Conservation (phyloP, 768 basidiomycete genomes). For the Mrakia frigida region DNA sequence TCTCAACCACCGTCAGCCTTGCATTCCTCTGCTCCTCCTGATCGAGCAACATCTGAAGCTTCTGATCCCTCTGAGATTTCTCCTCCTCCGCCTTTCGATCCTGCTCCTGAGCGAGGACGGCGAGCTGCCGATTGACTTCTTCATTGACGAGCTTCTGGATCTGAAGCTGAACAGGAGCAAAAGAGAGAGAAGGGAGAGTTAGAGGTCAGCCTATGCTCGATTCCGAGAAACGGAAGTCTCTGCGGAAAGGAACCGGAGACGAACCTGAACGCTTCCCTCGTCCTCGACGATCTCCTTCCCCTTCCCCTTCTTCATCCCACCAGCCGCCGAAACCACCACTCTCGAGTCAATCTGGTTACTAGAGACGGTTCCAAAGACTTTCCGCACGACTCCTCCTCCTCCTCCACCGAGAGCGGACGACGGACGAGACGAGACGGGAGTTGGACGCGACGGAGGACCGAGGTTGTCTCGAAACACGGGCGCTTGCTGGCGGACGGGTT, state of each 20-base stretch:
- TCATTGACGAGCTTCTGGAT: conserved; percentile 11
- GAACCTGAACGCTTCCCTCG: not conserved
- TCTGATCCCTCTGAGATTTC: not conserved
- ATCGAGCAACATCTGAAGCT: not conserved
- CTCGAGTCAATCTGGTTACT: not conserved
- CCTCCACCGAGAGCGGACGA: not conserved
- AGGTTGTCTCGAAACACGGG: conserved; percentile 9
- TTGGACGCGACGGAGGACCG: not conserved
- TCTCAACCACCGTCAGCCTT: conserved; percentile 1
- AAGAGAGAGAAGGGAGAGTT: not conserved
- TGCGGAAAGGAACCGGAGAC: not conserved
- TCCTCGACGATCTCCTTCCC: not conserved
- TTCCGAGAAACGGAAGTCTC: not conserved
- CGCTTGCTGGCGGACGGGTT: not conserved
- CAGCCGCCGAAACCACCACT: not conserved
- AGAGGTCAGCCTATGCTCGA: not conserved
- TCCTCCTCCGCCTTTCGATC: not conserved
- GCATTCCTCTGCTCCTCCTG: conserved; percentile 9
- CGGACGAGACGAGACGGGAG: conserved; percentile 10
- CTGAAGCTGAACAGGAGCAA: not conserved
- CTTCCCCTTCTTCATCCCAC: not conserved
- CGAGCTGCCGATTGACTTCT: not conserved
- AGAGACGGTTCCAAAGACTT: conserved; percentile 6
- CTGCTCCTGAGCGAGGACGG: not conserved
- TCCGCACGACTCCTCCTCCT: too few relatives aligned